Evolutionary conservation across 106 monocot species (phyloP), one percentile per base, ranked within the genome.

Genomic region (Platanthera zijinensis): DNA sequence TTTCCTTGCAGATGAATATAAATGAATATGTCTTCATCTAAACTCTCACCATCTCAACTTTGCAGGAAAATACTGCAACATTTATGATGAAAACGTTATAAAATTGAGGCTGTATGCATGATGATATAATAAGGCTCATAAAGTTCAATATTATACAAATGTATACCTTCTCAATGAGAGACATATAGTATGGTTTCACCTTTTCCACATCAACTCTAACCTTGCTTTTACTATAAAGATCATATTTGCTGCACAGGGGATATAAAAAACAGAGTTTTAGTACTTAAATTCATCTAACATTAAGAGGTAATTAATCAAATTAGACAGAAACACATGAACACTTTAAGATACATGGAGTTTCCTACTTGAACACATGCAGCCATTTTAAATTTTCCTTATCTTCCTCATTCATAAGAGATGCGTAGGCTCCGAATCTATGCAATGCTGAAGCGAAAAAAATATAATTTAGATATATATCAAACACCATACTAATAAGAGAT

Each of bases 171-270:
- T 97, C 84, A 73, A 97, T 89, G 57, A 97, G 91, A 72, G 96
- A 87, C 3, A 89, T 25, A 77, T 96, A 96, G 75, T 93, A 93
- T 17, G 96, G 93, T 84, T 96, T 93, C 80, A 96, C 96, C 57
- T 90, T 84, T 66, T 96, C 90, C 57, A 87, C 93, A 72, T 96
- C 87, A 48, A 96, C 78, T 71, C 87, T 85, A 57, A 87, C 89
- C 78, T 96, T 93, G 84, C 96, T 96, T 89, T 96, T 96, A 83
- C 96, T 96, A 57, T 93, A 93, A 8, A 93, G 84, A 46, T 96
- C 96, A 74, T 96, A 96, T 76, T 90, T 96, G 81, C 95, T 96
- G 92, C 75, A 82, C 7, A 80, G 32, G 49, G 10, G 0, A 47
- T 21, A 62, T 10, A 71, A 50, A 50, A 2, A 72, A 13, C 12